A percentile compares a stretch with the other conserved stretches of the same genome.
Evolutionary conservation across 2,329 filamentous ascomycete species (phyloP).

Genomic region (Myriosclerotinia duriaeana): DNA sequence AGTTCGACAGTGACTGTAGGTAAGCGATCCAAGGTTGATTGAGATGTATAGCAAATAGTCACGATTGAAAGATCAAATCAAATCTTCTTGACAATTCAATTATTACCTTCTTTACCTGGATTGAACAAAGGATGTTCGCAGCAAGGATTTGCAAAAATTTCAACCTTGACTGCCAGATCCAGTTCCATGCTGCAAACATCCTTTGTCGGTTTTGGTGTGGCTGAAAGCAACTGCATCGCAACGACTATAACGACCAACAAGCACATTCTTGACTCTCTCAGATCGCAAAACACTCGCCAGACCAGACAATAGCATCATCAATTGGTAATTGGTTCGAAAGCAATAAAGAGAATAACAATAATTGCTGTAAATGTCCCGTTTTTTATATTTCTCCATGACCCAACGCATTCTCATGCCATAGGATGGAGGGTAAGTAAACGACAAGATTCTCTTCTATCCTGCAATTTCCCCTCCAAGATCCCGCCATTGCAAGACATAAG

Average conservation of each 20-base stretch:
- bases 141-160: too few species aligned
- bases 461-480: constrained; percentile 66
- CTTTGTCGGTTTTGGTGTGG: constrained; percentile 8
- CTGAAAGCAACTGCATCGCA: constrained; percentile 5
- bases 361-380: constrained; percentile 33
- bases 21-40: constrained; percentile 2
- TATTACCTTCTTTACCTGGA: background rate
- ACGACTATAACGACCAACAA: background rate
- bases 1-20: background rate
- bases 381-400: constrained; percentile 37
- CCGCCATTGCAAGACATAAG: constrained; percentile 56
- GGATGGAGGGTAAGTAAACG: constrained; percentile 61
- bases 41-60: constrained; percentile 1
- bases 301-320: background rate
- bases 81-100: background rate
- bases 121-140: background rate
- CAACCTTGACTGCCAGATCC: too few species aligned
- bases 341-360: background rate
- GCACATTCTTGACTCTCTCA: background rate
- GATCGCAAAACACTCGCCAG: background rate
- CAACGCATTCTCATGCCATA: constrained; percentile 43
- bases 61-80: background rate
- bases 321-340: background rate
- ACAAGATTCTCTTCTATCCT: constrained; percentile 55
- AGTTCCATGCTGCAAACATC: constrained; percentile 11